Evolutionary conservation across 371 early-diverging fungal species (phyloP).

Genomic region (Apophysomyces ossiformis): DNA sequence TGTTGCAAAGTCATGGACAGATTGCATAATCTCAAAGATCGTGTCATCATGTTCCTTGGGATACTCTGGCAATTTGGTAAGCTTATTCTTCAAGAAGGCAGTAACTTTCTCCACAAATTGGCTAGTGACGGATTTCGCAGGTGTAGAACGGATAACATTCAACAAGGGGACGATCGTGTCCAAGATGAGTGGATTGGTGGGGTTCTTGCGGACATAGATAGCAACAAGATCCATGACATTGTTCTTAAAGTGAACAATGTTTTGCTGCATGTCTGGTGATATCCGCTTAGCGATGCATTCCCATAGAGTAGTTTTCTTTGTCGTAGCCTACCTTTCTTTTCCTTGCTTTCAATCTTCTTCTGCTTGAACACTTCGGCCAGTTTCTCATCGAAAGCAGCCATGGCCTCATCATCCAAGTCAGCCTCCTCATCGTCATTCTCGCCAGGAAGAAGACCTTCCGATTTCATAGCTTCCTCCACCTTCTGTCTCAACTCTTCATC

Average conservation of each 20-base stretch:
- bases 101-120: slow-evolving; percentile 73
- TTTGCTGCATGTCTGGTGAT: slow-evolving; percentile 62
- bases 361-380: slow-evolving; percentile 89
- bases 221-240: slow-evolving; percentile 84
- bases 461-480: slow-evolving; percentile 67
- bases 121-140: slow-evolving; percentile 57
- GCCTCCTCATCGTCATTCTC: slow-evolving; percentile 63
- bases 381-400: slow-evolving; percentile 92
- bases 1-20: slow-evolving; percentile 74
- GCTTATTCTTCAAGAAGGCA: slow-evolving; percentile 63
- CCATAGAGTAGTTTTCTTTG: background rate
- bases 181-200: slow-evolving; percentile 73
- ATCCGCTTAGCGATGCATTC: slow-evolving; percentile 10
- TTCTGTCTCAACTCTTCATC: slow-evolving; percentile 76
- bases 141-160: slow-evolving; percentile 59
- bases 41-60: slow-evolving; percentile 62
- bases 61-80: slow-evolving; percentile 65
- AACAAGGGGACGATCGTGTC: slow-evolving; percentile 73
- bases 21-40: slow-evolving; percentile 61
- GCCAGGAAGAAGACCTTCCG: slow-evolving; percentile 51
- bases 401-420: slow-evolving; percentile 85
- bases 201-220: slow-evolving; percentile 74
- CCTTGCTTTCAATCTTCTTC: slow-evolving; percentile 71
- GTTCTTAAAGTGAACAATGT: slow-evolving; percentile 85
- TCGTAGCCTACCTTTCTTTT: slow-evolving; percentile 43